Conservation (phyloP, 2,329 filamentous ascomycete genomes). For the Chaetomium globosum region DNA sequence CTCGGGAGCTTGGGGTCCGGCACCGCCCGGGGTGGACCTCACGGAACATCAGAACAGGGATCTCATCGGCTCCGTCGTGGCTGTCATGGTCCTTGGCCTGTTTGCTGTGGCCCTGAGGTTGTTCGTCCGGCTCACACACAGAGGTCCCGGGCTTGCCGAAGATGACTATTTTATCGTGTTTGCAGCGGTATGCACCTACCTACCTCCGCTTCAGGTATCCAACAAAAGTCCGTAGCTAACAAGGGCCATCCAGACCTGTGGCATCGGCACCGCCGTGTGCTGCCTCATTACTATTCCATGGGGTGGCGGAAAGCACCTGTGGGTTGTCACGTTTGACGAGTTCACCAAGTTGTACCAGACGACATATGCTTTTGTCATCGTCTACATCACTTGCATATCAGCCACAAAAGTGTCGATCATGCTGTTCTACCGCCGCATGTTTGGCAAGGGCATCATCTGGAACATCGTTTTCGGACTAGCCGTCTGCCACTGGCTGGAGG, state of each 20-base stretch:
- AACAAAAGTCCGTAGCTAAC: neutral
- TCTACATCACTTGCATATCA: conserved; percentile 33
- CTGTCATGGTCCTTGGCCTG: conserved; percentile 29
- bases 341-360: conserved; percentile 32
- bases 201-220: neutral
- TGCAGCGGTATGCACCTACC: conserved; percentile 6
- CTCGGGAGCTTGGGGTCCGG: conserved; percentile 27
- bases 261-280: conserved; percentile 30
- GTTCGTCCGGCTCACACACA: conserved; percentile 24
- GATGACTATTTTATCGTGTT: conserved; percentile 31
- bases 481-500: conserved; percentile 28
- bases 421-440: conserved; percentile 31
- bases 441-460: conserved; percentile 28
- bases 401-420: conserved; percentile 30
- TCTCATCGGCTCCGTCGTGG: conserved; percentile 30
- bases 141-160: conserved; percentile 26
- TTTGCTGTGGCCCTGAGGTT: conserved; percentile 22
- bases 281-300: conserved; percentile 28
- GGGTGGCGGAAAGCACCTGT: conserved; percentile 31
- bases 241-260: conserved; percentile 25
- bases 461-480: conserved; percentile 26
- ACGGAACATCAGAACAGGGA: conserved; percentile 26
- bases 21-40: conserved; percentile 27
- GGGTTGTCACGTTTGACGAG: conserved; percentile 25
- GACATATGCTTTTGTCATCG: conserved; percentile 33